Evolutionary conservation across 2,329 filamentous ascomycete genomes (phyloP).

Genomic region (Karstenula rhodostoma): DNA sequence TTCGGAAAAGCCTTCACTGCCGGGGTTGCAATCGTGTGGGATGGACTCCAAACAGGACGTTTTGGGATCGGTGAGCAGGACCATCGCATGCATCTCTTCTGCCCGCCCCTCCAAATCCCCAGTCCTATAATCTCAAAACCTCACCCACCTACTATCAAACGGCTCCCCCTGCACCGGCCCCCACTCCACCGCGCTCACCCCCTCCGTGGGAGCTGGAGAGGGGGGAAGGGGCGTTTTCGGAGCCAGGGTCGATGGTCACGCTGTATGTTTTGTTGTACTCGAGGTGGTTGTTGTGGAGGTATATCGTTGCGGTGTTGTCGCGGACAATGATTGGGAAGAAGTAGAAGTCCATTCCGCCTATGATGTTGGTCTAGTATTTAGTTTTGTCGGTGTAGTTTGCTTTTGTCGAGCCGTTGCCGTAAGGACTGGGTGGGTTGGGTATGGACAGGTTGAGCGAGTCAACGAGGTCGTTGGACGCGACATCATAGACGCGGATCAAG

Average conservation of each 20-base stretch:
- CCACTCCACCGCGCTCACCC: conserved; percentile 7
- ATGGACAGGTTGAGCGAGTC: not conserved
- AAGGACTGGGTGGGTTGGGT: not conserved
- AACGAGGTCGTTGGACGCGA: not conserved
- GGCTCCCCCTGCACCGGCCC: conserved; percentile 10
- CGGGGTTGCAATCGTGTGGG: no score
- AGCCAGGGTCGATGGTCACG: not conserved
- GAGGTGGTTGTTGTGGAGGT: conserved; percentile 1
- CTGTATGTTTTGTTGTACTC: conserved; percentile 7
- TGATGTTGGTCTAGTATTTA: not conserved
- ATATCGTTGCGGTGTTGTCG: not conserved
- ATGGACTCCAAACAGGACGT: no score
- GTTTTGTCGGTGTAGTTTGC: conserved; percentile 2
- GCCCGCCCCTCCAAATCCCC: conserved; percentile 4
- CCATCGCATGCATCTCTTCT: no score
- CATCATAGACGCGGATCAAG: not conserved
- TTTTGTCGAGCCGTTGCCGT: not conserved
- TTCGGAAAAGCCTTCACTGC: no score
- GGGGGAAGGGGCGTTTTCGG: not conserved
- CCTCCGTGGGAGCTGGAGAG: not conserved
- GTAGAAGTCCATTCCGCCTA: not conserved
- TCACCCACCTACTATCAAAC: conserved; percentile 9
- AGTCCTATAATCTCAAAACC: conserved; percentile 13
- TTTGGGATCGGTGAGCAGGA: no score
- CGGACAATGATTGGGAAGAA: conserved; percentile 1